Evolutionary conservation across 345 rosid species (phyloP), one percentile per base, ranked within the genome.

Genomic region (Eutrema japonicum): DNA sequence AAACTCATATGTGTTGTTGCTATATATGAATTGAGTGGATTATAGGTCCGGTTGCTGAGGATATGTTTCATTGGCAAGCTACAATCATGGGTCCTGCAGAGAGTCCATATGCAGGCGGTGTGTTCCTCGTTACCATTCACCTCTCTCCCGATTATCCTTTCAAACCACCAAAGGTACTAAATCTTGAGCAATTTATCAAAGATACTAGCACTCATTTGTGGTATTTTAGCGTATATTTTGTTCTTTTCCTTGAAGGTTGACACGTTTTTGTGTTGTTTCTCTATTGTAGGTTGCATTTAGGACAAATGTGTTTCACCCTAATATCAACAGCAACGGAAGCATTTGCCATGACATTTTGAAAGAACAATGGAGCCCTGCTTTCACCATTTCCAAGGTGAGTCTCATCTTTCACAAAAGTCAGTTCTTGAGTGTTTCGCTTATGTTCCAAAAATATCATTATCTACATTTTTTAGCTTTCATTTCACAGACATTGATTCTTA

Each of bases 111-210:
- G 16, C 73, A 54, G 73, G 73, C 30, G 73, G 73, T 41, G 73
- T 70, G 38, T 70, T 70, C 35, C 73, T 70, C 43, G 73, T 70
- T 27, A 70, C 86, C 10, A 83, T 83, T 75, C 86, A 83, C 60
- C 80, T 83, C 66, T 83, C 85, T 68, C 86, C 84, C 0, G 86
- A 83, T 64, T 83, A 83, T 66, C 86, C 73, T 2, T 69, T 70
- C 64, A 70, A 70, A 5, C 74, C 74, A 18, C 74, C 74, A 43
- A 70, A 70, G 74, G 74, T 64, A 63, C 33, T n/a, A 0, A 10
- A 3, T 11, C 10, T 6, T 64, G 3, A 14, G 26, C 32, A 22
- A 16, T 33, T 6, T 22, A 3, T 43, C 1, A 14, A 33, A 33
- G 10, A 3, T 33, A 26, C 35, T 13, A 22, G 26, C 4, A 43